phyloP scores from a whole-genome alignment of 23 red algal genomes.

The Gracilaria gracilis region DNA sequence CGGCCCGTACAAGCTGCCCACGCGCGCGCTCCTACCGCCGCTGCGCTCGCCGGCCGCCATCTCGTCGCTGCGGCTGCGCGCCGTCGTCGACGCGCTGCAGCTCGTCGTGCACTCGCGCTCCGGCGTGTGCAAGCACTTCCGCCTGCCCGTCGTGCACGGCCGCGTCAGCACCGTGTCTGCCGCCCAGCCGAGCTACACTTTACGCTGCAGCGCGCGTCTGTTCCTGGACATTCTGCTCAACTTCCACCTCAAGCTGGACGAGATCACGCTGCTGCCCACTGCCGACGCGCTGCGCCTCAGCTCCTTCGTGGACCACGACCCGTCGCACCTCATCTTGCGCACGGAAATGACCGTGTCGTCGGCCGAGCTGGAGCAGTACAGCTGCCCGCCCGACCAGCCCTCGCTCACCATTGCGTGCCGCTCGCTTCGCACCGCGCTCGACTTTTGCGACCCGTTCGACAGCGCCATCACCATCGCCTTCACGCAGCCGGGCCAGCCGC shows the following conservation, averaged over 20 bases:
- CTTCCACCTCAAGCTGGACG: slow-evolving; percentile 48
- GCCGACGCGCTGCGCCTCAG: slow-evolving; percentile 12
- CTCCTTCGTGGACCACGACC: slow-evolving; percentile 65
- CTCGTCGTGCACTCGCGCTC: slow-evolving; percentile 12
- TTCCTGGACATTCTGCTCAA: slow-evolving; percentile 38
- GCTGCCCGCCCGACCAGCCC: background rate
- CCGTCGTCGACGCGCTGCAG: background rate
- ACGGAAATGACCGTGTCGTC: slow-evolving; percentile 52
- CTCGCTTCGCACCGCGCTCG: slow-evolving; percentile 44
- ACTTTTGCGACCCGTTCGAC: slow-evolving; percentile 63
- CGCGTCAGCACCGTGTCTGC: slow-evolving; percentile 37
- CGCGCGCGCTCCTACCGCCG: slow-evolving; percentile 40
- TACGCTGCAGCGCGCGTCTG: slow-evolving; percentile 7
- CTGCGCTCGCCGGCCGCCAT: slow-evolving; percentile 30
- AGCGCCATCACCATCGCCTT: slow-evolving; percentile 26
- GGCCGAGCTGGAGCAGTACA: slow-evolving; percentile 29
- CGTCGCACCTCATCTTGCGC: slow-evolving; percentile 51
- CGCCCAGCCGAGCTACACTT: background rate
- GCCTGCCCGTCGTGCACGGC: slow-evolving; percentile 36
- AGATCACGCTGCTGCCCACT: slow-evolving; percentile 42
- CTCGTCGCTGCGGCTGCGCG: slow-evolving; percentile 25
- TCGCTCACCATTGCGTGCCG: slow-evolving; percentile 39
- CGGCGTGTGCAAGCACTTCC: slow-evolving; percentile 28
- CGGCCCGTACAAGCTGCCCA: slow-evolving; percentile 17
- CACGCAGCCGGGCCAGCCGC: background rate